Evolutionary conservation across 2,329 filamentous ascomycete genomes (phyloP).

Genomic region (Chaetomium globosum): DNA sequence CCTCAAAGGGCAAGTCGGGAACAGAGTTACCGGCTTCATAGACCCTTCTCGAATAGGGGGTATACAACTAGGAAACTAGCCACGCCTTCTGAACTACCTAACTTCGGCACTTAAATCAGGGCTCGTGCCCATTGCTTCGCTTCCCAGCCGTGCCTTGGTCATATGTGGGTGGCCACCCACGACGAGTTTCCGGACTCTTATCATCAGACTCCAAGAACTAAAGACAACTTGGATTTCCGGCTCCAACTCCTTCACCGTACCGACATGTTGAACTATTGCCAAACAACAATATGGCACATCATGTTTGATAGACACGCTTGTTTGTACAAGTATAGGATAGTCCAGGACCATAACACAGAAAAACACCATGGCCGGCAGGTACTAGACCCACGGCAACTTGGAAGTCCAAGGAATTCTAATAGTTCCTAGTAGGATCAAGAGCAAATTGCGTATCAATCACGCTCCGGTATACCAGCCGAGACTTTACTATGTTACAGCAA

Average conservation of each 20-base stretch:
- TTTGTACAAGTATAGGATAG: neutral
- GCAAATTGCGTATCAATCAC: neutral
- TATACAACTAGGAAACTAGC: neutral
- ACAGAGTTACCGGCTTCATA: neutral
- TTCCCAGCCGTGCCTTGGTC: neutral
- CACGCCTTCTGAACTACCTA: neutral
- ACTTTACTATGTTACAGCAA: neutral
- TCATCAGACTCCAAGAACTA: neutral
- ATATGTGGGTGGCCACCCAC: too few species aligned
- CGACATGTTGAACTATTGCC: too few species aligned
- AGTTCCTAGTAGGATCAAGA: too few species aligned
- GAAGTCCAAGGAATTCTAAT: too few species aligned
- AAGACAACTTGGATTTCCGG: neutral
- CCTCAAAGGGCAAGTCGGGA: neutral
- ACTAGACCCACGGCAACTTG: neutral
- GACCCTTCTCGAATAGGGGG: too few species aligned
- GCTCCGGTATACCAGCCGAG: neutral
- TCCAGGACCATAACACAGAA: neutral
- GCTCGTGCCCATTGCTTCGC: neutral
- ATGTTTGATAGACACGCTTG: neutral
- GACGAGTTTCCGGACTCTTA: neutral
- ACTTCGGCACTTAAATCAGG: neutral
- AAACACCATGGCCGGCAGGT: neutral
- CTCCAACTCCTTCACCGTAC: too few species aligned
- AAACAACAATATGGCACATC: too few species aligned